Percentiles rank a stretch among this genome's conserved stretches.
Evolutionary conservation across 225 moss, liverwort and hornwort species (phyloP).

Genomic region (Anthoceros angustus): DNA sequence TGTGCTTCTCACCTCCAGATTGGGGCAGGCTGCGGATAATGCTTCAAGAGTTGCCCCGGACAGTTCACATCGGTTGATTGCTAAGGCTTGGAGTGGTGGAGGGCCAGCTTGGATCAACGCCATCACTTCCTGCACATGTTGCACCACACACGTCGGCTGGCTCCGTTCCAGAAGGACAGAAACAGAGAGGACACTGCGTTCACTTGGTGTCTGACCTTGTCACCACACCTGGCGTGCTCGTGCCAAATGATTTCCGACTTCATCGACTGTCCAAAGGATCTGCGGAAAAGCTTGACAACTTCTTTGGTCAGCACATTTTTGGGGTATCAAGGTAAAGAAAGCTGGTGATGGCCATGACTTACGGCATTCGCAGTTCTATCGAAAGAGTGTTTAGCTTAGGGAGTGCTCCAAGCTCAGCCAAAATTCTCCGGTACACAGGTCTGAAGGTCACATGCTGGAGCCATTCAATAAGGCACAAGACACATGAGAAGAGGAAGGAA

Average conservation of each 20-base stretch:
- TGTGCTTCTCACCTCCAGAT: conserved; percentile 47
- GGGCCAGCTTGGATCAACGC: conserved; percentile 55
- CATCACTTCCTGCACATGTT: conserved; percentile 34
- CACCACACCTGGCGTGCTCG: conserved; percentile 51
- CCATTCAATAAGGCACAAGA: conserved; percentile 5
- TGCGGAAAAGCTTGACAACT: conserved; percentile 9
- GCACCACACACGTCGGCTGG: conserved; percentile 1
- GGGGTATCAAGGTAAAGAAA: not conserved
- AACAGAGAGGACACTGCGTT: not conserved
- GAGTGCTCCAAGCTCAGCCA: conserved; percentile 55
- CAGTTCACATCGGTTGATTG: conserved; percentile 55
- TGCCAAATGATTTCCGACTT: conserved; percentile 69
- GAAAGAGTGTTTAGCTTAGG: conserved; percentile 57
- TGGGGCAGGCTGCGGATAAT: conserved; percentile 48
- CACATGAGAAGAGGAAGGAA: not conserved
- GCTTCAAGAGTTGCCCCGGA: conserved; percentile 42
- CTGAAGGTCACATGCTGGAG: conserved; percentile 50
- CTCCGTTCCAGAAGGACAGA: not conserved
- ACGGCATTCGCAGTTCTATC: conserved; percentile 76
- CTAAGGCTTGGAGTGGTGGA: conserved; percentile 57
- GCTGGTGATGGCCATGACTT: conserved; percentile 7
- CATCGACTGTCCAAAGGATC: conserved; percentile 57
- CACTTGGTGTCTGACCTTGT: conserved; percentile 21
- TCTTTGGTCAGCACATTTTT: not conserved
- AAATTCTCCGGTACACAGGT: conserved; percentile 34